Evolutionary conservation across 441 rosid genomes (phyloP).

Genomic region (Metrosideros polymorpha): DNA sequence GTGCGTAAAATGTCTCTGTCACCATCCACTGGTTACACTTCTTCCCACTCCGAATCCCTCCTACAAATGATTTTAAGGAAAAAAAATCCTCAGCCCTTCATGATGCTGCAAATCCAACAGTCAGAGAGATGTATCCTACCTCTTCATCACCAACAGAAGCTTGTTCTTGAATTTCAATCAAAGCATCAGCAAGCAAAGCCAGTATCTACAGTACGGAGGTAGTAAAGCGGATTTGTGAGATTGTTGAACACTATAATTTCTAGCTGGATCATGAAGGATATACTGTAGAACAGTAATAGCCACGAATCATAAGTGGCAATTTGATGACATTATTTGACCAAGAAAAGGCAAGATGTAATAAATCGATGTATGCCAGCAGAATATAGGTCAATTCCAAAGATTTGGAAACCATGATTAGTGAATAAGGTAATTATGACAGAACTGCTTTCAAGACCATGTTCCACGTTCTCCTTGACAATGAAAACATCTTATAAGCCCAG

Average conservation of each 20-base stretch:
- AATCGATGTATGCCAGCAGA: background rate
- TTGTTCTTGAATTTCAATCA: slow-evolving; percentile 87
- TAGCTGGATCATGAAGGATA: background rate
- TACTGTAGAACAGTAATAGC: background rate
- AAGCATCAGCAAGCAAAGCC: slow-evolving; percentile 64
- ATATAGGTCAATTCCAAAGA: background rate
- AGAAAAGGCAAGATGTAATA: background rate
- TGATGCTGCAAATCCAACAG: background rate
- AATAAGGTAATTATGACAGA: background rate
- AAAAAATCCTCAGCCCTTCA: slow-evolving; percentile 1
- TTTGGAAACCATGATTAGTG: background rate
- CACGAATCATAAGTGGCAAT: background rate
- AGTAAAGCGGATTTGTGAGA: background rate
- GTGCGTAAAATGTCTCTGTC: slow-evolving; percentile 41
- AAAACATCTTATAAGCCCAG: background rate
- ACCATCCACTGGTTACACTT: slow-evolving; percentile 45
- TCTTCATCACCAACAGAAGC: slow-evolving; percentile 45
- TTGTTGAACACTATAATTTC: background rate
- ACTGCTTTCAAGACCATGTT: background rate
- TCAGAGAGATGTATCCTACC: slow-evolving; percentile 25
- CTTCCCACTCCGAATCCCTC: slow-evolving; percentile 95
- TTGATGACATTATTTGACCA: background rate
- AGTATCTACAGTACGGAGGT: slow-evolving; percentile 44
- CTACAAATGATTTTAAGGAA: background rate
- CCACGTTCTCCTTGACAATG: background rate